These are phyloP conservation scores for Phyllosticta citribraziliensis DNA, from an alignment of 2,329 filamentous ascomycete genomes.

Conservation along the genomic window DNA sequence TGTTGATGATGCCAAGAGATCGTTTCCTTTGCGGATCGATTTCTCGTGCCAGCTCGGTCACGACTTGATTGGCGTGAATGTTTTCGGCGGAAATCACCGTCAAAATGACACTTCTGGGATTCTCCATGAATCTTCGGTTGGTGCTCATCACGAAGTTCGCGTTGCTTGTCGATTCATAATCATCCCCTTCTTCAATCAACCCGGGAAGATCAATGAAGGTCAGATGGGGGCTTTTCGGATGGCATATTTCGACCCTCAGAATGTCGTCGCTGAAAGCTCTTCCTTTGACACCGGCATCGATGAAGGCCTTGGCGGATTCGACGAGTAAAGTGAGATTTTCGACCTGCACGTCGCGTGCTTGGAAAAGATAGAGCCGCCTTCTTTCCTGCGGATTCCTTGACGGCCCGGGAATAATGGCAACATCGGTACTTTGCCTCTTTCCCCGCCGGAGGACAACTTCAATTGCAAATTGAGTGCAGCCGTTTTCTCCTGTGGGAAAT, in stretches of 20 bases:
- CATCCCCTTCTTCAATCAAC: constrained; percentile 25
- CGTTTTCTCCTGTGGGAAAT: constrained; percentile 46
- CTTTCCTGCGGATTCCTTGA: constrained; percentile 15
- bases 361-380: constrained; percentile 25
- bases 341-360: constrained; percentile 21
- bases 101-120: constrained; percentile 49
- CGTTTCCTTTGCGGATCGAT: constrained; percentile 38
- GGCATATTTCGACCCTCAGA: constrained; percentile 19
- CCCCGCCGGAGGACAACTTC: constrained; percentile 46
- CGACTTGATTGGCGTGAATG: constrained; percentile 46
- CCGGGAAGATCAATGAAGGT: constrained; percentile 30
- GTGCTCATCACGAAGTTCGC: constrained; percentile 22
- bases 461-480: constrained; percentile 54
- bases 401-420: constrained; percentile 30
- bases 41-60: constrained; percentile 40
- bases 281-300: constrained; percentile 6
- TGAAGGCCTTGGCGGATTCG: constrained; percentile 39
- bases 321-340: constrained; percentile 38
- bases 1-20: constrained; percentile 49
- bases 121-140: constrained; percentile 47
- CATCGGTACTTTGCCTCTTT: constrained; percentile 26
- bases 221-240: constrained; percentile 19
- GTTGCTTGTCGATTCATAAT: constrained; percentile 24
- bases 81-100: constrained; percentile 34
- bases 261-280: constrained; percentile 18